Evolutionary conservation across 2,329 filamentous ascomycete genomes (phyloP).

Genomic region (Xylaria sp.): DNA sequence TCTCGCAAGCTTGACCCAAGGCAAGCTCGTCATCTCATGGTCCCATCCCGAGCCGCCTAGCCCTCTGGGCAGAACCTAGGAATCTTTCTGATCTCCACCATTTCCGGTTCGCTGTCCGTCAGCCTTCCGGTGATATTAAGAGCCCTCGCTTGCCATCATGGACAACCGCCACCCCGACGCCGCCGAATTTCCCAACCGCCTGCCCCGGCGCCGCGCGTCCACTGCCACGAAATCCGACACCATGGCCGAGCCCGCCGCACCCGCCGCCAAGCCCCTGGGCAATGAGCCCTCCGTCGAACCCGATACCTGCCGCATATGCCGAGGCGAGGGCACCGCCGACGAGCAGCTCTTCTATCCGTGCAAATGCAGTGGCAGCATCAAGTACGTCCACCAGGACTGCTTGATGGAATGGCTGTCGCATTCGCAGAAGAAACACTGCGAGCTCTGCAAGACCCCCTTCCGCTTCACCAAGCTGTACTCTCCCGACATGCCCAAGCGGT

Average conservation of each 20-base stretch:
- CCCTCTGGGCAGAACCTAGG: constrained; percentile 4
- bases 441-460: constrained; percentile 98
- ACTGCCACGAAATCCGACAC: constrained; percentile 9
- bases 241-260: constrained; percentile 19
- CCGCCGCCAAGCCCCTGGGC: constrained; percentile 4
- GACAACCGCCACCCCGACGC: constrained; percentile 12
- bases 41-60: not conserved
- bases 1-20: not conserved
- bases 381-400: constrained; percentile 96
- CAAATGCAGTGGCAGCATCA: constrained; percentile 99
- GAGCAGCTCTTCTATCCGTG: constrained; percentile 96
- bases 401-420: constrained; percentile 99
- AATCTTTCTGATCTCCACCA: not conserved
- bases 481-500: constrained; percentile 83
- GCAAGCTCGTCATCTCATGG: not conserved
- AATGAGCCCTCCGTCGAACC: constrained; percentile 28
- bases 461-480: constrained; percentile 98
- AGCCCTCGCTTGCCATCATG: constrained; percentile 10
- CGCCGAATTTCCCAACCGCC: constrained; percentile 25
- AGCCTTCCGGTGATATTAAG: not conserved
- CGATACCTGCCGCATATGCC: constrained; percentile 96
- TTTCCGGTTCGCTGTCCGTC: not conserved
- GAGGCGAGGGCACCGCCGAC: constrained; percentile 78
- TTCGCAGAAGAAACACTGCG: constrained; percentile 99
- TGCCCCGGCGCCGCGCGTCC: constrained; percentile 22